Evolutionary conservation across 2,329 filamentous ascomycete genomes (phyloP).

Genomic region (Allantophomopsis lycopodina): DNA sequence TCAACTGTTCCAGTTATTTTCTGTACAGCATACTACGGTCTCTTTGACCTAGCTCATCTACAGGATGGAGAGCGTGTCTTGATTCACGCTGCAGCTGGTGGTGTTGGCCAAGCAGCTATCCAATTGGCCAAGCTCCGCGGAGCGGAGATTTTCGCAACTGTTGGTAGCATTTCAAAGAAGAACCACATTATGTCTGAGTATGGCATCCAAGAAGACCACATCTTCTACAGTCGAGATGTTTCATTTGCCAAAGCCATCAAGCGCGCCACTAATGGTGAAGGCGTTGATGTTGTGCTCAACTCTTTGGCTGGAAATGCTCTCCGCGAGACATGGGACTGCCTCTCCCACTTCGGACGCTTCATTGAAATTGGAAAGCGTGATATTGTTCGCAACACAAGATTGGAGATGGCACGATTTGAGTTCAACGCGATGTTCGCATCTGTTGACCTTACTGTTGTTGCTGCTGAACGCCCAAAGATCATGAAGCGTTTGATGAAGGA

Average conservation of each 20-base stretch:
- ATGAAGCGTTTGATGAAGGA: conserved; percentile 14
- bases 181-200: conserved; percentile 12
- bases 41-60: conserved; percentile 13
- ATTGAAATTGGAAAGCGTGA: conserved; percentile 27
- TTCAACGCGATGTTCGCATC: conserved; percentile 27
- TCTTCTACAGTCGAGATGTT: conserved; percentile 18
- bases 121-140: conserved; percentile 15
- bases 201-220: conserved; percentile 16
- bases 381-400: conserved; percentile 21
- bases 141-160: conserved; percentile 19
- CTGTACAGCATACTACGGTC: conserved; percentile 14
- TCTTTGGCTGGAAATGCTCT: conserved; percentile 17
- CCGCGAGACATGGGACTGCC: conserved; percentile 19
- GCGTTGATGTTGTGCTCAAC: conserved; percentile 21
- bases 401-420: conserved; percentile 22
- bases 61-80: conserved; percentile 16
- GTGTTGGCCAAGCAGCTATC: conserved; percentile 22
- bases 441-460: conserved; percentile 22
- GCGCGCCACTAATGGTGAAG: conserved; percentile 11
- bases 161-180: conserved; percentile 11
- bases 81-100: conserved; percentile 22
- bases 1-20: conserved; percentile 14
- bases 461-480: conserved; percentile 8
- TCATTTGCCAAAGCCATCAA: conserved; percentile 16
- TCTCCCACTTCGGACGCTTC: conserved; percentile 25